phyloP scores from a whole-genome alignment of 495 filamentous ascomycete species.

The Trichoderma orchidacearum region DNA sequence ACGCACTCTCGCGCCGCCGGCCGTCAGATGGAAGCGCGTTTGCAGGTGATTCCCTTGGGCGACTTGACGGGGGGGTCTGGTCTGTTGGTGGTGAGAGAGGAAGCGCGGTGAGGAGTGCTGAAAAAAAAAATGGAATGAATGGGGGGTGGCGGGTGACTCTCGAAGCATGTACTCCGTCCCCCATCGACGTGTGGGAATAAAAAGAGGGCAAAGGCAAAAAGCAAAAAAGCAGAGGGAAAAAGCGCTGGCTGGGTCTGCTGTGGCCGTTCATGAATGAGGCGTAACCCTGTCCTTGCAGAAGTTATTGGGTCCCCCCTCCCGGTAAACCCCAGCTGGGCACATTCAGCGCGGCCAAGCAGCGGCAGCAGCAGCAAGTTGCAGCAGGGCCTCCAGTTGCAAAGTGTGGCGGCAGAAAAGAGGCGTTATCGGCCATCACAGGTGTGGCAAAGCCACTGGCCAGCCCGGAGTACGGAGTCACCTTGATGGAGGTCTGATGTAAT shows the following conservation, averaged over 20 bases:
- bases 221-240: conserved; percentile 7
- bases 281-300: conserved; percentile 1
- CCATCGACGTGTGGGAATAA: conserved; percentile 12
- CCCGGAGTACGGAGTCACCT: no score
- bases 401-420: background rate
- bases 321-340: background rate
- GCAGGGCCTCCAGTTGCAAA: no score
- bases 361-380: no score
- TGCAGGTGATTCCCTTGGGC: background rate
- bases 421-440: background rate
- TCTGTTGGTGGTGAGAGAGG: background rate
- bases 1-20: background rate
- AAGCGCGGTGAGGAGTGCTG: background rate
- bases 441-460: conserved; percentile 1
- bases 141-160: background rate
- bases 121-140: background rate
- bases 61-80: background rate
- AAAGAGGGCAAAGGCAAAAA: conserved; percentile 2
- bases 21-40: background rate
- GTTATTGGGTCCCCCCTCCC: background rate
- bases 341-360: background rate
- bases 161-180: conserved; percentile 10
- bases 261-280: no score
- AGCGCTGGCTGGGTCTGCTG: no score
- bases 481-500: no score